Evolutionary conservation across 2,329 filamentous ascomycete genomes (phyloP).

Genomic region (Phialocephala sp.): DNA sequence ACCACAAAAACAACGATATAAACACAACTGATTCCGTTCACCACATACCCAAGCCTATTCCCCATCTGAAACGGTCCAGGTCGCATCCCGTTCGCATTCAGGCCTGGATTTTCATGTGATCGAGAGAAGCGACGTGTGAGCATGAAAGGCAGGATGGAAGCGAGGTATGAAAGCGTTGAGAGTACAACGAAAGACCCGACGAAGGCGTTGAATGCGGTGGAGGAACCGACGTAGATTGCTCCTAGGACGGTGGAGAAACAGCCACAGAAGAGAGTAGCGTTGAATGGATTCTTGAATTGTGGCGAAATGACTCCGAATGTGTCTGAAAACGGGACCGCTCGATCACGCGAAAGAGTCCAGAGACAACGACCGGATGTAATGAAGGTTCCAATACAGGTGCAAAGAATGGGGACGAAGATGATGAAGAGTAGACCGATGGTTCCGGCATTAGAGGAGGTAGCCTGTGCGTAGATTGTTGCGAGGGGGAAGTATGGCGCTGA

Average conservation of each 20-base stretch:
- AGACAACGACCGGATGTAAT: conserved; percentile 66
- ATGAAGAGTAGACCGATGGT: conserved; percentile 59
- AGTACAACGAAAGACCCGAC: conserved; percentile 65
- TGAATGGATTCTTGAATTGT: conserved; percentile 56
- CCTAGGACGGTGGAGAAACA: conserved; percentile 61
- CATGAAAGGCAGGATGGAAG: conserved; percentile 65
- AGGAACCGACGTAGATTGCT: conserved; percentile 68
- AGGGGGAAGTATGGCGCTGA: conserved; percentile 63
- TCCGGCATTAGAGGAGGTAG: conserved; percentile 56
- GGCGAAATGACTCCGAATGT: conserved; percentile 55
- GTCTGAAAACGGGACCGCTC: conserved; percentile 58
- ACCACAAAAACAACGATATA: conserved; percentile 68
- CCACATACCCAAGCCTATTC: conserved; percentile 51
- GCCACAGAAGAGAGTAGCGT: conserved; percentile 58
- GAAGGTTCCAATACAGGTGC: conserved; percentile 60
- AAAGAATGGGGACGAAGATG: conserved; percentile 57
- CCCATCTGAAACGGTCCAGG: conserved; percentile 65
- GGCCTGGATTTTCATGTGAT: conserved; percentile 12
- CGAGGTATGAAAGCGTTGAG: conserved; percentile 62
- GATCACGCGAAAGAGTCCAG: conserved; percentile 65
- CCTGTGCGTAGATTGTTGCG: conserved; percentile 68
- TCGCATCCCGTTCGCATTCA: conserved; percentile 46
- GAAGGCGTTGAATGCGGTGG: conserved; percentile 70
- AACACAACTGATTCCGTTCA: conserved; percentile 57
- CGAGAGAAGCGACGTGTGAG: conserved; percentile 47